Percentiles rank a stretch among this genome's conserved stretches.
Conservation (phyloP, 1,284 basidiomycete genomes). For the Mycena citricolor region DNA sequence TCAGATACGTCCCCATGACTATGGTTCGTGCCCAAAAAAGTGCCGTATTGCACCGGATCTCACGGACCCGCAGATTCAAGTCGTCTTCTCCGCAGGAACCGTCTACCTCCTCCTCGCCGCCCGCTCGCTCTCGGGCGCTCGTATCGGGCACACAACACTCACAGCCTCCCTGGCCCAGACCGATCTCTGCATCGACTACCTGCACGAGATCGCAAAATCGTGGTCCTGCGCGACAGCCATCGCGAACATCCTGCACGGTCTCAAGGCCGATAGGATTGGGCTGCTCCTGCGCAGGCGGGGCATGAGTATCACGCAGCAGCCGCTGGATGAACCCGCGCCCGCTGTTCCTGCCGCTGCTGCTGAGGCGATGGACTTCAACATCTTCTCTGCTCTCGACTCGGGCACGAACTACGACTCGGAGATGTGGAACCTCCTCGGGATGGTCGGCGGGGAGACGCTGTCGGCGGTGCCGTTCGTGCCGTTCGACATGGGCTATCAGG, state of each 20-base stretch:
- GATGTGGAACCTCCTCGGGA: conserved; percentile 27
- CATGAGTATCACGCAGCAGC: no score
- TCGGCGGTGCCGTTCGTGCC: conserved; percentile 29
- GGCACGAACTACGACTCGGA: no score
- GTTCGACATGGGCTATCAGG: no score
- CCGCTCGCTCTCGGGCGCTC: conserved; percentile 36
- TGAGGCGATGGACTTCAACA: not conserved
- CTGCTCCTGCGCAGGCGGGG: no score
- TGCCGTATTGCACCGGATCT: not conserved
- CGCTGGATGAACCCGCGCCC: no score
- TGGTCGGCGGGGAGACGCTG: conserved; percentile 29
- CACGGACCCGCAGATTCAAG: conserved; percentile 32
- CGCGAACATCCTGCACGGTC: not conserved
- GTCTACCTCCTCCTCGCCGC: conserved; percentile 41
- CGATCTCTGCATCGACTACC: conserved; percentile 1
- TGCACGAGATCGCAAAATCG: conserved; percentile 11
- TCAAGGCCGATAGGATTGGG: no score
- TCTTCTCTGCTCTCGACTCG: no score
- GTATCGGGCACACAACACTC: conserved; percentile 29
- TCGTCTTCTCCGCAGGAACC: conserved; percentile 52
- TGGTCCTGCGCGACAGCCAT: conserved; percentile 4
- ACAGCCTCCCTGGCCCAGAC: conserved; percentile 2
- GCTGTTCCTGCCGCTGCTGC: not conserved
- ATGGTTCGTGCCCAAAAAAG: conserved; percentile 28
- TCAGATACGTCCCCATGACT: conserved; percentile 50